Evolutionary conservation across 73 alveolate genomes (phyloP).

Genomic region (Paramecium bursaria): DNA sequence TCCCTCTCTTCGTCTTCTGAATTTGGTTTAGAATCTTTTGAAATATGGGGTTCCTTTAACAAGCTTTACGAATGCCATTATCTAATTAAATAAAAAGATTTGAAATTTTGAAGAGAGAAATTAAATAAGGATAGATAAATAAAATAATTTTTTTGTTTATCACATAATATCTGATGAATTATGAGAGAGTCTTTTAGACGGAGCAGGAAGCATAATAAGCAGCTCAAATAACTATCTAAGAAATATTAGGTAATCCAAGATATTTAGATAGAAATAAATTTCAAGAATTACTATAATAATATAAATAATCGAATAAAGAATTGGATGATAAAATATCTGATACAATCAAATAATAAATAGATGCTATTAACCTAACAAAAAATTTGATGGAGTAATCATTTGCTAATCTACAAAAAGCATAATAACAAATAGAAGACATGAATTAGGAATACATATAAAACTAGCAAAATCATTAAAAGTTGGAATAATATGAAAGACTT

Average conservation of each 20-base stretch:
- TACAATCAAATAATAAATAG: conserved; percentile 19
- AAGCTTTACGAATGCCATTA: conserved; percentile 98
- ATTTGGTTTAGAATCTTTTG: conserved; percentile 98
- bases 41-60: conserved; percentile 97
- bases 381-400: conserved; percentile 5
- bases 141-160: no score
- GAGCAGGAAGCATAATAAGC: background rate
- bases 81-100: background rate
- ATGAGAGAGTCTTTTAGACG: background rate
- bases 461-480: conserved; percentile 6
- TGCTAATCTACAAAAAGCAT: conserved; percentile 13
- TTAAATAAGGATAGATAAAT: no score
- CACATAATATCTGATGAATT: background rate
- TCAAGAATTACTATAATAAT: background rate
- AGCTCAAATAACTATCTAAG: background rate
- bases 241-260: no score
- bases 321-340: background rate
- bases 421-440: background rate
- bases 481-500: background rate
- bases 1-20: conserved; percentile 99
- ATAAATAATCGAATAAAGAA: background rate
- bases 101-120: no score
- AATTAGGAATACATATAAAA: conserved; percentile 13
- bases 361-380: conserved; percentile 35
- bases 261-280: background rate